Conservation (phyloP, 176 grass and related monocot species). For the Eragrostis curvula region DNA sequence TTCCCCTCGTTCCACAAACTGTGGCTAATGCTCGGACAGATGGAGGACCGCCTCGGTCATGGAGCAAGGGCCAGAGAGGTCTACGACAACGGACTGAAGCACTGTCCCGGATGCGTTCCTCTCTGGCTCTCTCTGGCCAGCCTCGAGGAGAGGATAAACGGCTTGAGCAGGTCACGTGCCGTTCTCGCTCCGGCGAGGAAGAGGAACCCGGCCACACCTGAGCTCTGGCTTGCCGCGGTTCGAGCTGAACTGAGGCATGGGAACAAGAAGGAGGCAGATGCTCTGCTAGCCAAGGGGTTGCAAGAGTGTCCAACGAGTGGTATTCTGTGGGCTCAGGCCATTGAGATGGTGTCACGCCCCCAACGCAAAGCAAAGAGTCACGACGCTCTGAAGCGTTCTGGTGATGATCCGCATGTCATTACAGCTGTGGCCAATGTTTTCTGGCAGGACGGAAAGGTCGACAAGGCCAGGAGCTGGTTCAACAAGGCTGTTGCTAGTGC, state of each 20-base stretch:
- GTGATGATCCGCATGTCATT: constrained; percentile 83
- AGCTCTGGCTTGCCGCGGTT: constrained; percentile 91
- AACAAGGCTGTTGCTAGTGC: constrained; percentile 81
- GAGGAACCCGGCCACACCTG: constrained; percentile 82
- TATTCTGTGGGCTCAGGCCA: constrained; percentile 80
- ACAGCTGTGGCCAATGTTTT: constrained; percentile 86
- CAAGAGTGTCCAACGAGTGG: constrained; percentile 94
- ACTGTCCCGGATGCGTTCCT: constrained; percentile 74
- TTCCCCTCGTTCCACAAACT: constrained; percentile 89
- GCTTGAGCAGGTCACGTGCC: constrained; percentile 87
- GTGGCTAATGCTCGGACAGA: constrained; percentile 96
- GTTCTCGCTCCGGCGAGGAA: constrained; percentile 86
- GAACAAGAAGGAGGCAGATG: constrained; percentile 85
- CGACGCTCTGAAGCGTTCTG: constrained; percentile 81
- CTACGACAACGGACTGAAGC: constrained; percentile 78
- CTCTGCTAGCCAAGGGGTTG: constrained; percentile 80
- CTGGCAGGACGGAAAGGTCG: constrained; percentile 88
- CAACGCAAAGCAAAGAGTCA: constrained; percentile 74
- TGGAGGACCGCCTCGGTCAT: constrained; percentile 77
- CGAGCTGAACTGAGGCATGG: constrained; percentile 78
- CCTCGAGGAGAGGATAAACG: constrained; percentile 81
- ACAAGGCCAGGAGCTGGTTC: constrained; percentile 84
- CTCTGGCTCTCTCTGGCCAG: constrained; percentile 85
- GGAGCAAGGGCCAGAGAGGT: constrained; percentile 66
- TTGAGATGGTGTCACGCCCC: constrained; percentile 85